Percentiles rank a stretch among this genome's conserved stretches.
phyloP scores from a whole-genome alignment of 192 early-diverging fungal species.

The Kappamyces sp. region DNA sequence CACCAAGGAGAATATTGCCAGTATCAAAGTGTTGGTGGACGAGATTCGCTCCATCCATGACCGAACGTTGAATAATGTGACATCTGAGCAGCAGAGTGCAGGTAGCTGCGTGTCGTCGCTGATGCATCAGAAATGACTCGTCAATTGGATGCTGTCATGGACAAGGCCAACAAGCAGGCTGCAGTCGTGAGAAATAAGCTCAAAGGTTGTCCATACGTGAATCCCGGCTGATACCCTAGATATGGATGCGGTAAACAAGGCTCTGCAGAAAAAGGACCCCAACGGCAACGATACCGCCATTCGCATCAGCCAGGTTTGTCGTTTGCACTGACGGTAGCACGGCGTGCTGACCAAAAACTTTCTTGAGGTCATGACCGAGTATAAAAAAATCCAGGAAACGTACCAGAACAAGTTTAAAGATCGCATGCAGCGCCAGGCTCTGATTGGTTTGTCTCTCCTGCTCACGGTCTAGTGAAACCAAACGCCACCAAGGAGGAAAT shows the following conservation, averaged over 20 bases:
- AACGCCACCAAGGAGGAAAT: constrained; percentile 71
- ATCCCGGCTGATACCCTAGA: constrained; percentile 13
- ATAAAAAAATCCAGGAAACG: constrained; percentile 69
- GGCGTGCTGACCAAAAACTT: constrained; percentile 44
- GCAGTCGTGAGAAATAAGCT: constrained; percentile 35
- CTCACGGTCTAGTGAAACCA: constrained; percentile 61
- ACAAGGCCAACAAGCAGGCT: constrained; percentile 36
- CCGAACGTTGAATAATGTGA: constrained; percentile 41
- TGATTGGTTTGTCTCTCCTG: constrained; percentile 57
- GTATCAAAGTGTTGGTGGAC: constrained; percentile 33
- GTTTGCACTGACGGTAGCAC: constrained; percentile 23
- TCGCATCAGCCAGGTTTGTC: constrained; percentile 32
- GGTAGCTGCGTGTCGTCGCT: constrained; percentile 14
- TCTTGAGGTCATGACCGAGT: constrained; percentile 61
- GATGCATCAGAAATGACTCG: constrained; percentile 26
- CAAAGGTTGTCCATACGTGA: constrained; percentile 23
- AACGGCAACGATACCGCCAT: constrained; percentile 35
- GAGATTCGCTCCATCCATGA: constrained; percentile 42
- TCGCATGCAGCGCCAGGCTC: constrained; percentile 74
- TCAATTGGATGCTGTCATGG: constrained; percentile 48
- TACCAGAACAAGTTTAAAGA: constrained; percentile 80
- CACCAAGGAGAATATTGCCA: constrained; percentile 36
- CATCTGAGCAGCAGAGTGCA: constrained; percentile 39
- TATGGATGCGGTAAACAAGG: constrained; percentile 47
- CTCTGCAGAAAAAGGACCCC: constrained; percentile 29